Evolutionary conservation across 73 alveolate species (phyloP).

Genomic region (Blepharisma japonicum): DNA sequence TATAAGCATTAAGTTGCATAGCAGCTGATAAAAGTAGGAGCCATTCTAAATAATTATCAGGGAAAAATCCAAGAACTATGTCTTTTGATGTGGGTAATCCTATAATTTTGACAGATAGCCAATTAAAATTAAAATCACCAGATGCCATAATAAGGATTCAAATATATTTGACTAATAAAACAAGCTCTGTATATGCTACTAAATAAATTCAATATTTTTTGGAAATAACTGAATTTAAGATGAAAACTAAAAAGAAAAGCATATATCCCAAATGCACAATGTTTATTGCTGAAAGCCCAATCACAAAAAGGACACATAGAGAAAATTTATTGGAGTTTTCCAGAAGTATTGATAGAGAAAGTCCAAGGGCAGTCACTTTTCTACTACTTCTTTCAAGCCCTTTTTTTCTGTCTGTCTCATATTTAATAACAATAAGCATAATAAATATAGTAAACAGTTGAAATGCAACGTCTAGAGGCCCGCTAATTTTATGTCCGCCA

Average conservation of each 20-base stretch:
- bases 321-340: constrained; percentile 23
- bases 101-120: not conserved
- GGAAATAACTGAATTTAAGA: not conserved
- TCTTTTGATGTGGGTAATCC: constrained; percentile 1
- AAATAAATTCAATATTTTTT: constrained; percentile 18
- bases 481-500: not conserved
- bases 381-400: not conserved
- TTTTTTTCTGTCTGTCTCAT: constrained; percentile 13
- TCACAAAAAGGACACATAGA: constrained; percentile 5
- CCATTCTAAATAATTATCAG: not conserved
- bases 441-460: constrained; percentile 12
- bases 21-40: constrained; percentile 20
- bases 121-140: not conserved
- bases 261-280: constrained; percentile 11
- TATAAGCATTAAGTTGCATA: constrained; percentile 22
- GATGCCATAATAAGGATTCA: not conserved
- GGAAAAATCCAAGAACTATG: not conserved
- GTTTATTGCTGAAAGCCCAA: constrained; percentile 14
- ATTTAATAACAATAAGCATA: not conserved
- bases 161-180: not conserved
- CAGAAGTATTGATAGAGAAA: not conserved
- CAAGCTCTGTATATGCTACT: not conserved
- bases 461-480: not conserved
- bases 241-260: constrained; percentile 11
- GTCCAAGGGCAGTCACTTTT: not conserved